Percentiles rank a stretch among this genome's conserved stretches.
phyloP scores from a whole-genome alignment of 2,329 filamentous ascomycete genomes.

The Coniochaeta sp. region DNA sequence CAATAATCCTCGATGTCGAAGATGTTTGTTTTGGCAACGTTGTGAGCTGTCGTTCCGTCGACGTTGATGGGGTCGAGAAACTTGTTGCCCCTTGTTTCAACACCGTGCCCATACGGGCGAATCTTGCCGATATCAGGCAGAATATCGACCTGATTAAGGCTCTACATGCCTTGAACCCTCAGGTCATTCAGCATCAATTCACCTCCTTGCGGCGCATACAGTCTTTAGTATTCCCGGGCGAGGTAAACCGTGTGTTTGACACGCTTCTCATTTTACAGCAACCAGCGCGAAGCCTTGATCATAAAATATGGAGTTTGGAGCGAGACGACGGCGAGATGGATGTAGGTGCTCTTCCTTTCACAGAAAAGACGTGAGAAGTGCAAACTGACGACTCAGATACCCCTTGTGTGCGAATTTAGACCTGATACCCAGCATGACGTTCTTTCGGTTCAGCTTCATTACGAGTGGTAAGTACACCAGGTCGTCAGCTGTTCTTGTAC shows the following conservation, averaged over 20 bases:
- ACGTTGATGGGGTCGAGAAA: constrained; percentile 57
- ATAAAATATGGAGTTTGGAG: constrained; percentile 46
- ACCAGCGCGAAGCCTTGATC: constrained; percentile 46
- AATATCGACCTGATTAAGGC: constrained; percentile 50
- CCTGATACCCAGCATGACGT: constrained; percentile 45
- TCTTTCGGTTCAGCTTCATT: constrained; percentile 56
- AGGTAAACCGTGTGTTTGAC: constrained; percentile 59
- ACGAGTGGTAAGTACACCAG: constrained; percentile 34
- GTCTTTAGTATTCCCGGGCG: constrained; percentile 28
- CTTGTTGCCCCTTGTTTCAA: constrained; percentile 92
- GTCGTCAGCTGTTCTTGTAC: background rate
- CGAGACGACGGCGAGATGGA: constrained; percentile 61
- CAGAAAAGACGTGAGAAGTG: background rate
- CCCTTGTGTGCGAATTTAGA: constrained; percentile 68
- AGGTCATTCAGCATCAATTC: constrained; percentile 62
- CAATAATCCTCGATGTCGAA: constrained; percentile 40
- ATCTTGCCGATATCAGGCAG: constrained; percentile 36
- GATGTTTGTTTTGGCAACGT: constrained; percentile 88
- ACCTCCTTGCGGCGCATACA: constrained; percentile 69
- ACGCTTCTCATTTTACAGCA: constrained; percentile 75
- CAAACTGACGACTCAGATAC: constrained; percentile 33
- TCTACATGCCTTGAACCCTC: constrained; percentile 54
- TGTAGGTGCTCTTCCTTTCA: constrained; percentile 27
- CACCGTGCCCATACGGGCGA: constrained; percentile 64
- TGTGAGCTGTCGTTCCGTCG: constrained; percentile 65